Percentiles rank a stretch among this genome's conserved stretches.
Conservation (phyloP, 2,329 filamentous ascomycete species). For the Cladosporium oxysporum region DNA sequence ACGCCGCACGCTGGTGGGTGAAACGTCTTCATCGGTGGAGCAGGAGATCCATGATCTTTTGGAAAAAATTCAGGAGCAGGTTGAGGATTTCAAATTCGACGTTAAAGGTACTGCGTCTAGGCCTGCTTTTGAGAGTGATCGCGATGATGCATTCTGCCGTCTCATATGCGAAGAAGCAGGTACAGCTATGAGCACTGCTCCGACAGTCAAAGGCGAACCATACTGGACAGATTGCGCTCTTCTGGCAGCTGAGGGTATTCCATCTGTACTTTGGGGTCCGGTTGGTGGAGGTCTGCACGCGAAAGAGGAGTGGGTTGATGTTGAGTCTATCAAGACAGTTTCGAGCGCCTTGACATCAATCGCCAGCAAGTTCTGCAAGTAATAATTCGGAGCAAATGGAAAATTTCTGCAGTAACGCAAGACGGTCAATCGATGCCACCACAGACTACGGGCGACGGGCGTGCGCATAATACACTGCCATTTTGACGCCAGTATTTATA, state of each 20-base stretch:
- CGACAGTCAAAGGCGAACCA: not conserved
- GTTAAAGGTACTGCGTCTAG: not conserved
- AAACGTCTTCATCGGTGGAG: conserved; percentile 1
- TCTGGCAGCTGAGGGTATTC: conserved; percentile 5
- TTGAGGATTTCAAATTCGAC: conserved; percentile 4
- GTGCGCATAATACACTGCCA: too few species aligned
- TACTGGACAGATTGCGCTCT: conserved; percentile 16
- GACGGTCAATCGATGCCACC: too few species aligned
- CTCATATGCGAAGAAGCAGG: not conserved
- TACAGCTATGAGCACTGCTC: not conserved
- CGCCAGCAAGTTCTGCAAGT: conserved; percentile 7
- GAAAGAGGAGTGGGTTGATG: conserved; percentile 12
- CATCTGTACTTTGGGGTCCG: conserved; percentile 7
- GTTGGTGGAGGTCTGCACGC: conserved; percentile 6
- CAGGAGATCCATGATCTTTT: not conserved
- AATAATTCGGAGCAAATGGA: not conserved
- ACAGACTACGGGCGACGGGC: too few species aligned
- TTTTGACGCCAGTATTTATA: too few species aligned
- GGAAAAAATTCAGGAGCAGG: not conserved
- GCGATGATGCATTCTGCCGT: not conserved
- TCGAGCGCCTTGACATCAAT: not conserved
- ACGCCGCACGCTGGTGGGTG: not conserved
- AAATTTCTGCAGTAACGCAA: not conserved
- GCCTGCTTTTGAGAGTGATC: not conserved
- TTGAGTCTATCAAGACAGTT: conserved; percentile 6